Base-by-base conservation (phyloP, 2,329 filamentous ascomycete genomes). In the Penicillium sp. region DNA sequence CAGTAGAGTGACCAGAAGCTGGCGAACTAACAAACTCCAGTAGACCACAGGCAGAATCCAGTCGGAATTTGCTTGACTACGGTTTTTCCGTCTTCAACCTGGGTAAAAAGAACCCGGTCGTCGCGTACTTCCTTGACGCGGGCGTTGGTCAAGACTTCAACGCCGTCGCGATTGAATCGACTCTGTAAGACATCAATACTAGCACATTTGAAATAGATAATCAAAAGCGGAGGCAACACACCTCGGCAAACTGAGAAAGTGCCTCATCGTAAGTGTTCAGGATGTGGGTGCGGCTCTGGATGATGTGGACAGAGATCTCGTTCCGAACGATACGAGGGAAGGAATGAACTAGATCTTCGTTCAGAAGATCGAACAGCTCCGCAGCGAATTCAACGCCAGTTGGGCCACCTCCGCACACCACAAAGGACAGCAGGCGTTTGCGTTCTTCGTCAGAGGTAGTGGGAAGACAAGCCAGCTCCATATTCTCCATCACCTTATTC, bases 381-480 rank as follows among this genome's bases (percentile, higher is more conserved):
- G 94, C 94, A 1, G 95, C 95, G 66, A 99, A 99, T 71, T 99
- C 94, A 34, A 99, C 94, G 57, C 94, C 94, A 0, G 94, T 99
- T 3, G 94, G 94, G 0, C 94, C 94, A 65, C 94, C 94, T 50
- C 94, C 94, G 68, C 90, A 93, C 53, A 99, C 79, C n/a, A 97
- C 94, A 67, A 99, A 99, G 0, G 94, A 97, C 4, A 99, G 81
- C 14, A 99, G 79, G 36, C 93, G 85, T 68, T 82, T 87, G 59
- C 94, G 86, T 74, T 99, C 94, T 40, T 91, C 87, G 65, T 99
- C 93, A 0, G 84, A 77, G 0, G 92, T 97, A 0, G 92, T 97
- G 0, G 95, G 95, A n/a, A 99, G 77, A 67, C 91, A 96, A 19
- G 94, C 91, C 34, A 87, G 78, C 72, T 99, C 94, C 55, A 99